Evolutionary conservation across 371 early-diverging fungal genomes (phyloP).

Genomic region (Rhizopus stolonifer): DNA sequence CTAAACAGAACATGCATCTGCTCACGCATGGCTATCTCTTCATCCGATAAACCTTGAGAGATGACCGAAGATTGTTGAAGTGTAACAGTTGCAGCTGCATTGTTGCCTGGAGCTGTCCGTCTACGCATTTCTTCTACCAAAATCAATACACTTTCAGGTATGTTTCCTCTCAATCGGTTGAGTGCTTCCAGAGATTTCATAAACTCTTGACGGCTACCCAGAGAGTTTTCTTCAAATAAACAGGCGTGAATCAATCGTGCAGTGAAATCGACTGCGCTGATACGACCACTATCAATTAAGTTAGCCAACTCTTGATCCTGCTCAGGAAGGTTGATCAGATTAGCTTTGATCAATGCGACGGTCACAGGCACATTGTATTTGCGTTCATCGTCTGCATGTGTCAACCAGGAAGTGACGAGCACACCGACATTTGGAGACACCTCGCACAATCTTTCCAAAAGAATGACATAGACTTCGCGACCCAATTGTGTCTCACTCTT

Average conservation of each 20-base stretch:
- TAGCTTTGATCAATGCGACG: slow-evolving; percentile 76
- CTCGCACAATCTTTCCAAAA: slow-evolving; percentile 83
- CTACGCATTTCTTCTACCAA: slow-evolving; percentile 40
- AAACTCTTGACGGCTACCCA: slow-evolving; percentile 72
- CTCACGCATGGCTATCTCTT: slow-evolving; percentile 57
- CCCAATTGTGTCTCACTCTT: slow-evolving; percentile 71
- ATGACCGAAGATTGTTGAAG: background rate
- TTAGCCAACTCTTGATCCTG: slow-evolving; percentile 87
- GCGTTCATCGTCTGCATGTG: slow-evolving; percentile 93
- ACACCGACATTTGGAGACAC: slow-evolving; percentile 72
- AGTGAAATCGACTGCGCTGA: slow-evolving; percentile 77
- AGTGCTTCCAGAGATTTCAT: slow-evolving; percentile 72
- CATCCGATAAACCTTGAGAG: slow-evolving; percentile 30
- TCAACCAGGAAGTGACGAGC: slow-evolving; percentile 88
- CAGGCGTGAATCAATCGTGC: slow-evolving; percentile 72
- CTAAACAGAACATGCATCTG: slow-evolving; percentile 71
- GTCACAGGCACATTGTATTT: slow-evolving; percentile 86
- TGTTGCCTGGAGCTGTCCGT: slow-evolving; percentile 9
- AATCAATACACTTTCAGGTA: slow-evolving; percentile 61
- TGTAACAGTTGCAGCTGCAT: slow-evolving; percentile 10
- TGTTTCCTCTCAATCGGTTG: slow-evolving; percentile 62
- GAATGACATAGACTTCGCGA: slow-evolving; percentile 77
- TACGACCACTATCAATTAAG: slow-evolving; percentile 74
- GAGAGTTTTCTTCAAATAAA: slow-evolving; percentile 58
- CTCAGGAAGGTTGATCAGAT: slow-evolving; percentile 74